Evolutionary conservation across 805 yeast species (phyloP).

Genomic region (Henningerozyma blattae): DNA sequence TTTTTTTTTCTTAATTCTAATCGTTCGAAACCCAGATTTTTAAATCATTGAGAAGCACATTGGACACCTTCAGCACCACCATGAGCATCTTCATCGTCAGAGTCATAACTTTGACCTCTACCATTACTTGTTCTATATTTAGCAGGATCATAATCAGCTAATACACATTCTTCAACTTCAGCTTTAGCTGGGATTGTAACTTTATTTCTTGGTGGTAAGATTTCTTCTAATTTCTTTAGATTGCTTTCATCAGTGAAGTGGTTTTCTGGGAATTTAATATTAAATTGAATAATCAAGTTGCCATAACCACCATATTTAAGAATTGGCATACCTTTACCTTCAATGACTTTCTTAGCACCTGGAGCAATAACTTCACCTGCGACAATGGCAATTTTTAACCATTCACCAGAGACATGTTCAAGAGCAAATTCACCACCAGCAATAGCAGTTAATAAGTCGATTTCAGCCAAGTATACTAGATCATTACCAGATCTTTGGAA

Average conservation of each 20-base stretch:
- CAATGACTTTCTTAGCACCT: constrained; percentile 66
- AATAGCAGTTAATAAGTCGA: constrained; percentile 86
- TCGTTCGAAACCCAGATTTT: too few relatives aligned
- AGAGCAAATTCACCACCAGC: constrained; percentile 90
- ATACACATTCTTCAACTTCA: constrained; percentile 68
- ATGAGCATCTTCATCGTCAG: constrained; percentile 45
- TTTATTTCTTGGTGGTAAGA: constrained; percentile 67
- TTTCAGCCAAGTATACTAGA: constrained; percentile 69
- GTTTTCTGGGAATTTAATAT: constrained; percentile 73
- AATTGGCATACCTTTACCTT: constrained; percentile 96
- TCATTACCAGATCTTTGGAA: constrained; percentile 88
- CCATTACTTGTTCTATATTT: constrained; percentile 35
- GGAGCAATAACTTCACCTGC: constrained; percentile 94
- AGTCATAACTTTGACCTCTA: constrained; percentile 31
- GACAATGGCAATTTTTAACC: constrained; percentile 64
- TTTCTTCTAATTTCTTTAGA: constrained; percentile 56
- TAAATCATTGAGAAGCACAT: constrained; percentile 85
- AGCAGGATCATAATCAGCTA: constrained; percentile 55
- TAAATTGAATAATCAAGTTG: constrained; percentile 74
- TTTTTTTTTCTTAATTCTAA: too few relatives aligned
- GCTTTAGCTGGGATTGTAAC: constrained; percentile 55
- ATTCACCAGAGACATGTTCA: constrained; percentile 87
- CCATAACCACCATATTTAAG: constrained; percentile 82
- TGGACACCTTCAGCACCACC: constrained; percentile 34
- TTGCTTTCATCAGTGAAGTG: constrained; percentile 67